A percentile compares a stretch with the other conserved stretches of the same genome.
Conservation (phyloP, 257 asterid genomes). For the Jaltomata sinuosa region DNA sequence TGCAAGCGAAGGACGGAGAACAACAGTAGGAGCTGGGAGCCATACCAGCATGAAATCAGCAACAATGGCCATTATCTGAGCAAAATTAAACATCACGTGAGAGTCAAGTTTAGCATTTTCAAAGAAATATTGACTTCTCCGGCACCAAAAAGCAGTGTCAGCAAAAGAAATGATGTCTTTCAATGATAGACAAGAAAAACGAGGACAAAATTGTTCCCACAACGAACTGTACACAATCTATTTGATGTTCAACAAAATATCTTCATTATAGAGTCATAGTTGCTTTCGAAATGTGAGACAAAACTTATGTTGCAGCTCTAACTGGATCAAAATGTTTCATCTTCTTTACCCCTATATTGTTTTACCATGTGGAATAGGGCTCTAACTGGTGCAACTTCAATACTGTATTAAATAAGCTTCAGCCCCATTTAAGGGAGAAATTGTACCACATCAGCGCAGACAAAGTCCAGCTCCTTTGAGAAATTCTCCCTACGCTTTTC, state of each 20-base stretch:
- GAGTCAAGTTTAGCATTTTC: neutral
- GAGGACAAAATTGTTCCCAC: neutral
- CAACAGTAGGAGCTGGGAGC: conserved; percentile 97
- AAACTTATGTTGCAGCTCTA: neutral
- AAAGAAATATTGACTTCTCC: neutral
- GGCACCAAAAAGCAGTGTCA: neutral
- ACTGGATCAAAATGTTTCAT: neutral
- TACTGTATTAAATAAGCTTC: neutral
- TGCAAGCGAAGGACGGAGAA: conserved; percentile 66
- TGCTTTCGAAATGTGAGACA: neutral
- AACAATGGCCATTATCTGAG: conserved; percentile 85
- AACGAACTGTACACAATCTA: neutral
- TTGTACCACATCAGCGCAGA: conserved; percentile 85
- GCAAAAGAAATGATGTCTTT: neutral
- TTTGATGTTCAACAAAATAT: neutral
- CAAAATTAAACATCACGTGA: neutral
- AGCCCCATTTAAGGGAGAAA: neutral
- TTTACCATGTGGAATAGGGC: neutral
- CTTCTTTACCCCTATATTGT: neutral
- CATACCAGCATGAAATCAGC: conserved; percentile 99
- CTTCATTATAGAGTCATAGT: no score
- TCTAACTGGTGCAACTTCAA: neutral
- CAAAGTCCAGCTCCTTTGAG: conserved; percentile 88
- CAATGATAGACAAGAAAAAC: neutral
- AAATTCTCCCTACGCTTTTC: conserved; percentile 80